These are phyloP conservation scores for Brassica carinata DNA, from an alignment of 345 rosid genomes.

Conservation along the genomic window DNA sequence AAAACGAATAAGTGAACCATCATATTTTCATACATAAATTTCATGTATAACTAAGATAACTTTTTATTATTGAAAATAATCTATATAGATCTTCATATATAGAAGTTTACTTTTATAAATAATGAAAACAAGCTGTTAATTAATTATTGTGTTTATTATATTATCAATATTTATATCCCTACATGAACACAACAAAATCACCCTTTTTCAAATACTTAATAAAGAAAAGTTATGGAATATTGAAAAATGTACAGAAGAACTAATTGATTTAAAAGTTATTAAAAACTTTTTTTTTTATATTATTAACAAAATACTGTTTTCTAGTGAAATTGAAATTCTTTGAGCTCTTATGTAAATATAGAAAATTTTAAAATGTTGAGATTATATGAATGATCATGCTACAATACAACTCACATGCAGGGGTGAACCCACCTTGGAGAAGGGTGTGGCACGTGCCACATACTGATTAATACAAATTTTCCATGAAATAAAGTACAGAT, in stretches of 20 bases:
- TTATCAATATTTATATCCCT: too few relatives aligned
- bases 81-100: background rate
- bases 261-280: background rate
- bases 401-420: background rate
- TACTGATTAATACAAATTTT: too few relatives aligned
- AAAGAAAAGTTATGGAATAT: background rate
- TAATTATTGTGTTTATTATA: too few relatives aligned
- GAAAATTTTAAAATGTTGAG: background rate
- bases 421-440: too few relatives aligned
- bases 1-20: background rate
- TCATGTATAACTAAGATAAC: background rate
- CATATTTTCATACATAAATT: background rate
- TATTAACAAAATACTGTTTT: background rate
- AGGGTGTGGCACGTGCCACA: too few relatives aligned
- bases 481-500: too few relatives aligned
- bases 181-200: background rate
- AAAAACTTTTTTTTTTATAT: too few relatives aligned
- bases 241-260: background rate
- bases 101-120: background rate
- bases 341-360: background rate
- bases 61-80: too few relatives aligned
- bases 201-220: background rate
- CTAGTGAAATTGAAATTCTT: background rate
- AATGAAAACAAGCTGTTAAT: too few relatives aligned
- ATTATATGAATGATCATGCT: background rate